Evolutionary conservation across 768 basidiomycete species (phyloP).

Genomic region (Nidularia sp.): DNA sequence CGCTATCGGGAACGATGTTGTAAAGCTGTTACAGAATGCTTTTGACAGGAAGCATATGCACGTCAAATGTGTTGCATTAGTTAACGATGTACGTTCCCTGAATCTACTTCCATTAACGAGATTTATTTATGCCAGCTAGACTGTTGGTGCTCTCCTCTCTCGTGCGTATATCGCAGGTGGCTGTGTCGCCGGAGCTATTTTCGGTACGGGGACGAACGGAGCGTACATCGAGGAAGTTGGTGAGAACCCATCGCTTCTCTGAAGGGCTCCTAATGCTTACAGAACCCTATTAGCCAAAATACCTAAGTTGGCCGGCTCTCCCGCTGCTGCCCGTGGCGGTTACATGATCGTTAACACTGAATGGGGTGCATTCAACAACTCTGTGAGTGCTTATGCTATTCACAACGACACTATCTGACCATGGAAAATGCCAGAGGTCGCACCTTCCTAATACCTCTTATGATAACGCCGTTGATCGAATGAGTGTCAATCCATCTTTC

Average conservation of each 20-base stretch:
- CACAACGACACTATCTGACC: slow-evolving; percentile 1
- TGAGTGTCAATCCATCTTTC: slow-evolving; percentile 88
- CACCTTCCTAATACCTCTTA: slow-evolving; percentile 85
- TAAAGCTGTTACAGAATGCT: slow-evolving; percentile 85
- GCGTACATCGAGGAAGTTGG: slow-evolving; percentile 88
- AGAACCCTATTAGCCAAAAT: slow-evolving; percentile 50
- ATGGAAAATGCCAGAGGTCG: slow-evolving; percentile 47
- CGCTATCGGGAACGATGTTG: slow-evolving; percentile 85
- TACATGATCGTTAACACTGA: slow-evolving; percentile 96
- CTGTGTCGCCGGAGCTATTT: slow-evolving; percentile 86
- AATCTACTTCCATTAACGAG: not conserved
- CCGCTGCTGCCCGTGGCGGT: slow-evolving; percentile 57
- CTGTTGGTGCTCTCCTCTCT: slow-evolving; percentile 91
- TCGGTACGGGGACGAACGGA: slow-evolving; percentile 98
- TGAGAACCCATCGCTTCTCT: slow-evolving; percentile 13
- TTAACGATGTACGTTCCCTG: slow-evolving; percentile 75
- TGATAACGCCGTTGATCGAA: slow-evolving; percentile 89
- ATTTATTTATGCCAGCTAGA: slow-evolving; percentile 40
- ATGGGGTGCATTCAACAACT: slow-evolving; percentile 98
- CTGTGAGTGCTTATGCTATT: slow-evolving; percentile 40
- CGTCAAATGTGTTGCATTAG: slow-evolving; percentile 86
- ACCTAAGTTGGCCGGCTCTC: slow-evolving; percentile 70
- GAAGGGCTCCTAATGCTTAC: not conserved
- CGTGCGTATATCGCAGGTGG: slow-evolving; percentile 92
- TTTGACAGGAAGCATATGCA: slow-evolving; percentile 90